phyloP scores from a whole-genome alignment of 306 rosid species.

The Cucurbita ficifolia region DNA sequence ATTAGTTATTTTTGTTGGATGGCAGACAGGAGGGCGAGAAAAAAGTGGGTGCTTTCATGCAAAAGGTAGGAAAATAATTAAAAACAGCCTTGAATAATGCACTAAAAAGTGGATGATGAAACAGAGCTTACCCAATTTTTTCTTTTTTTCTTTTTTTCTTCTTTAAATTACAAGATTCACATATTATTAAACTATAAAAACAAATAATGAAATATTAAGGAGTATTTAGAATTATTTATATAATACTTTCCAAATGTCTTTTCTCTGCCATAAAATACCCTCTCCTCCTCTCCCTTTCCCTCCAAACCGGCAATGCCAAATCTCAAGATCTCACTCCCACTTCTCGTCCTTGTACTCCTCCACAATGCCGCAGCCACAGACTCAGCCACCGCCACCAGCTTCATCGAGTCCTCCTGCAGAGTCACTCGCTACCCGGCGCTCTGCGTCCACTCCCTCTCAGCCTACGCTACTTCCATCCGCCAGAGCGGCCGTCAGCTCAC shows the following conservation, averaged over 20 bases:
- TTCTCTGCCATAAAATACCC: neutral
- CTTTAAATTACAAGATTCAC: too few relatives aligned
- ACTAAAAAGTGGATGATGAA: neutral
- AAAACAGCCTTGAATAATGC: neutral
- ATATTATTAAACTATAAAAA: neutral
- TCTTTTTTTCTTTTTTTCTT: neutral
- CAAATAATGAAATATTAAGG: neutral
- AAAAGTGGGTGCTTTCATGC: neutral
- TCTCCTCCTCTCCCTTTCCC: neutral
- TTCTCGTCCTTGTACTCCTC: slow-evolving; percentile 19
- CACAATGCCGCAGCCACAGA: slow-evolving; percentile 3
- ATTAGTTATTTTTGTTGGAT: neutral
- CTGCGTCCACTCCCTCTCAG: slow-evolving; percentile 35
- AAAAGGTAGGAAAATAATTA: neutral
- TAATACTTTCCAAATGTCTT: neutral
- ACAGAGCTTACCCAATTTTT: neutral
- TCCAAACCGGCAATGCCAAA: slow-evolving; percentile 24
- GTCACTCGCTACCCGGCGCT: slow-evolving; percentile 43
- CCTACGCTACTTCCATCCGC: slow-evolving; percentile 26
- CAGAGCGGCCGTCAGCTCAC: slow-evolving; percentile 45
- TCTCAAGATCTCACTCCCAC: slow-evolving; percentile 11
- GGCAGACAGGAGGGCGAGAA: neutral
- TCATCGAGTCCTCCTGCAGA: slow-evolving; percentile 49
- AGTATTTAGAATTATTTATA: neutral
- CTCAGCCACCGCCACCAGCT: slow-evolving; percentile 20